A percentile compares a stretch with the other conserved stretches of the same genome.
These are phyloP conservation scores for Vaccinium darrowii DNA, from an alignment of 148 eudicot species.

Conservation along the genomic window DNA sequence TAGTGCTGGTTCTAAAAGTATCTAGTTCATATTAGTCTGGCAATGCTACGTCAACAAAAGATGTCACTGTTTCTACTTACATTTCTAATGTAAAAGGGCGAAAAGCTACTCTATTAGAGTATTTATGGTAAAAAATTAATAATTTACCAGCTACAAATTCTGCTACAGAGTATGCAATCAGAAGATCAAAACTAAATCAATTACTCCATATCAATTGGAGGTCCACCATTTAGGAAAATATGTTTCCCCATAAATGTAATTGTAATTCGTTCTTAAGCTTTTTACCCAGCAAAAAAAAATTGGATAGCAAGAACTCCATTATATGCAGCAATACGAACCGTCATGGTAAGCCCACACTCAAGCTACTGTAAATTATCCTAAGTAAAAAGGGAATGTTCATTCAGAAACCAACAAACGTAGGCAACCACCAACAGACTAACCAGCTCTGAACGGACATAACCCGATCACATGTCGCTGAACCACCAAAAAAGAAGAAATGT, in stretches of 20 bases:
- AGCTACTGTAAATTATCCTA: background rate
- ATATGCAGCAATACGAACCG: background rate
- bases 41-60: background rate
- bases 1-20: background rate
- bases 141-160: background rate
- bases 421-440: background rate
- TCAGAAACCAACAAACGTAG: background rate
- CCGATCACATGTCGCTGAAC: background rate
- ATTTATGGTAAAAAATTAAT: background rate
- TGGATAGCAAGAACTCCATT: background rate
- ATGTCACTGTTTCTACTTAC: background rate
- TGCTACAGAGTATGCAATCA: background rate
- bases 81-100: background rate
- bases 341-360: background rate
- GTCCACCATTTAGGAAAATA: background rate
- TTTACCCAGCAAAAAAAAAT: background rate
- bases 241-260: background rate
- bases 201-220: background rate
- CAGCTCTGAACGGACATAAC: background rate
- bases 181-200: conserved; percentile 1
- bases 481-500: background rate
- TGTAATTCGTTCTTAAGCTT: background rate
- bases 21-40: background rate
- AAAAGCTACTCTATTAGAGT: background rate
- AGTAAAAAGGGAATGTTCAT: background rate